These are phyloP conservation scores for Musa schizocarpa DNA, from an alignment of 176 grass and related monocot genomes.

Conservation along the genomic window DNA sequence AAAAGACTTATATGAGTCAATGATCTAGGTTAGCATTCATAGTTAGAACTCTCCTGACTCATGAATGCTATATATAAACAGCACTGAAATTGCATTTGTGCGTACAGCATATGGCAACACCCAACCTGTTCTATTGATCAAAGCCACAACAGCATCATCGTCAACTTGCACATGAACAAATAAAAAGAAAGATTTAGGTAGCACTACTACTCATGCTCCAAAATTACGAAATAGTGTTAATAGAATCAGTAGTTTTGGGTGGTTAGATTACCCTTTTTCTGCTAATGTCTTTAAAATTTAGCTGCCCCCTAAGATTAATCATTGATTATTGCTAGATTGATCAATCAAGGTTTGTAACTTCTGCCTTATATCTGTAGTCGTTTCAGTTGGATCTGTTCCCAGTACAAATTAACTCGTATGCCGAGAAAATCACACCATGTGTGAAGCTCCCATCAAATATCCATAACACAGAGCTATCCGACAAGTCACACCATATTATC, in stretches of 20 bases:
- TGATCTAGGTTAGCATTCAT: too few relatives aligned
- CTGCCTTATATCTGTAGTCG: conserved; percentile 50
- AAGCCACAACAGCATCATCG: conserved; percentile 58
- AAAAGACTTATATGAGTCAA: too few relatives aligned
- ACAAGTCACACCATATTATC: too few relatives aligned
- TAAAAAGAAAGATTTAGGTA: neutral
- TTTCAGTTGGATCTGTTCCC: conserved; percentile 43
- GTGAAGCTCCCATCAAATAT: too few relatives aligned
- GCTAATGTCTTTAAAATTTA: conserved; percentile 41
- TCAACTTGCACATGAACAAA: conserved; percentile 44
- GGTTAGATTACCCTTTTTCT: conserved; percentile 39
- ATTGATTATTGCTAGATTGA: conserved; percentile 36
- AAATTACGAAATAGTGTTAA: neutral
- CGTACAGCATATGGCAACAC: neutral
- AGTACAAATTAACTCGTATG: too few relatives aligned
- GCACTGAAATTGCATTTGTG: neutral
- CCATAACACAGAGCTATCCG: too few relatives aligned
- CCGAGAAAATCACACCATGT: too few relatives aligned
- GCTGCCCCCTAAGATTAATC: conserved; percentile 36
- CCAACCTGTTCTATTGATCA: conserved; percentile 57
- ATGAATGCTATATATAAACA: neutral
- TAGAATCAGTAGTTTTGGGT: neutral
- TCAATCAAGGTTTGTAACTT: conserved; percentile 53
- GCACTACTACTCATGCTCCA: neutral
- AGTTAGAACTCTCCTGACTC: too few relatives aligned